Conservation (phyloP, 768 basidiomycete genomes). For the Calvatia gigantea region DNA sequence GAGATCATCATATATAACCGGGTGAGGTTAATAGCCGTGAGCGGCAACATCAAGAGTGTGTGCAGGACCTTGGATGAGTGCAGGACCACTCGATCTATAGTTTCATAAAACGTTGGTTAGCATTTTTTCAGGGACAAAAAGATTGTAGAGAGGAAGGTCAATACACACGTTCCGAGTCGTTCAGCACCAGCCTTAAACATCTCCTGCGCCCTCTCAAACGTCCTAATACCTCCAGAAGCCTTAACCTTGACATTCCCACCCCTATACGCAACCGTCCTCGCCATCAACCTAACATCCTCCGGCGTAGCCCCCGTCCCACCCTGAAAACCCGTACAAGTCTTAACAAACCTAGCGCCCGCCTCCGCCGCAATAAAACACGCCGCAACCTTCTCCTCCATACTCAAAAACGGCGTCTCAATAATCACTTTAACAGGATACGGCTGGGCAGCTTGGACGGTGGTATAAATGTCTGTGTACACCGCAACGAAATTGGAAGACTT, state of each 20-base stretch:
- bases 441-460: constrained; percentile 32
- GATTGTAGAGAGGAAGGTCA: not conserved
- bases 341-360: constrained; percentile 50
- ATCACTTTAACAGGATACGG: constrained; percentile 46
- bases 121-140: not conserved
- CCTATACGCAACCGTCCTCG: constrained; percentile 33
- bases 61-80: constrained; percentile 5
- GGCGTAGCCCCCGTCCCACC: constrained; percentile 40
- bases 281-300: constrained; percentile 44
- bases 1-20: too few relatives aligned
- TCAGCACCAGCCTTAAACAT: constrained; percentile 50
- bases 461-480: constrained; percentile 36
- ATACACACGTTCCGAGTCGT: constrained; percentile 52
- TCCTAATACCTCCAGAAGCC: constrained; percentile 48
- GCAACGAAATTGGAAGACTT: constrained; percentile 32
- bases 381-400: constrained; percentile 41
- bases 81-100: constrained; percentile 6
- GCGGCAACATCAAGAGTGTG: constrained; percentile 5
- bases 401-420: constrained; percentile 46
- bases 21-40: not conserved
- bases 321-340: constrained; percentile 50
- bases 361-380: constrained; percentile 44
- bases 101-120: not conserved
- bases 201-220: constrained; percentile 40
- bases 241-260: constrained; percentile 41